These are phyloP conservation scores for Colletotrichum theobromicola DNA, from an alignment of 2,329 filamentous ascomycete species.

Conservation along the genomic window DNA sequence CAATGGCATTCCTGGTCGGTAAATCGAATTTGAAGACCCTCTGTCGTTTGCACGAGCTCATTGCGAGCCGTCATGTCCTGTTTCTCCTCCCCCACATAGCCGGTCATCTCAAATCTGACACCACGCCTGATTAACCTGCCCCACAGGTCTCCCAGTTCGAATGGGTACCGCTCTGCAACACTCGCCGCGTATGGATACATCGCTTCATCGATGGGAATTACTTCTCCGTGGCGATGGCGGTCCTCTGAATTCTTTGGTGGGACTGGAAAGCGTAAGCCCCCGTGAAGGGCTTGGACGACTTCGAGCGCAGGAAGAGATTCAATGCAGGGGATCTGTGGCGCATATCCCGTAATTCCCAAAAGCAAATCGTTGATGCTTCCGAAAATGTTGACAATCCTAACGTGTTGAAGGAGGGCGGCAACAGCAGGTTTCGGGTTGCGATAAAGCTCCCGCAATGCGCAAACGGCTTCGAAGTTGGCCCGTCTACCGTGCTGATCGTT, in stretches of 20 bases:
- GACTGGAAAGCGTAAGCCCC: neutral
- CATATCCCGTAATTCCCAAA: no score
- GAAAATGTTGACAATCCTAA: neutral
- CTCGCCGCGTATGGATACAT: neutral
- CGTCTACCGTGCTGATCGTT: neutral
- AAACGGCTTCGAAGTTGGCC: accelerated
- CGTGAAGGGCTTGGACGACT: neutral
- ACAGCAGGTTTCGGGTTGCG: accelerated
- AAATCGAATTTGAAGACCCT: neutral
- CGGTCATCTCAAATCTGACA: neutral
- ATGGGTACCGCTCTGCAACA: accelerated
- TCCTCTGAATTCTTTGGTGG: neutral
- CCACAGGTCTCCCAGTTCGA: neutral
- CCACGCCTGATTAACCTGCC: neutral
- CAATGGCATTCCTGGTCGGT: neutral
- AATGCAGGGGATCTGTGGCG: neutral
- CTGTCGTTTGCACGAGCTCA: neutral
- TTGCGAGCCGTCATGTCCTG: neutral
- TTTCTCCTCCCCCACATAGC: accelerated
- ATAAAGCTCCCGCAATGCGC: neutral
- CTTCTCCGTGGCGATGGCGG: neutral
- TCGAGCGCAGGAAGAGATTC: neutral
- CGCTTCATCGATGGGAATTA: neutral
- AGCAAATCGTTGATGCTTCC: no score
- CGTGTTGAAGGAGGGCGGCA: neutral